These are phyloP conservation scores for Aureobasidium sp. DNA, from an alignment of 2,329 filamentous ascomycete genomes.

Conservation along the genomic window DNA sequence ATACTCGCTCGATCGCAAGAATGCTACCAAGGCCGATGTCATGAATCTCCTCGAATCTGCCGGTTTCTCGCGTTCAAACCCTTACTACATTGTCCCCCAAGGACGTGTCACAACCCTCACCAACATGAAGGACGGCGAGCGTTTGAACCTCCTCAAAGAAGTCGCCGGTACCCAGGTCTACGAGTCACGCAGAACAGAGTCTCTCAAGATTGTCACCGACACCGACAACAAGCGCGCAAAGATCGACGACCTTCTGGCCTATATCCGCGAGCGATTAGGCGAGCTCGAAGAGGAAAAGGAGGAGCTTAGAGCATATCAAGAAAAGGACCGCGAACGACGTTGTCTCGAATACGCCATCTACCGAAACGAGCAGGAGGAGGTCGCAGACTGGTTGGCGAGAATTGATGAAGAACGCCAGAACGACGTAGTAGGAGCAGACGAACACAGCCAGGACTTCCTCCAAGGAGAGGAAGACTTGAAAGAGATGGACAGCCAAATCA, in stretches of 20 bases:
- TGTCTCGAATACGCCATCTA: slow-evolving; percentile 94
- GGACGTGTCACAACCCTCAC: slow-evolving; percentile 91
- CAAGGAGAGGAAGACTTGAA: slow-evolving; percentile 72
- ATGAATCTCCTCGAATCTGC: slow-evolving; percentile 93
- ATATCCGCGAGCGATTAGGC: slow-evolving; percentile 79
- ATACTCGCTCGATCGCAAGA: slow-evolving; percentile 95
- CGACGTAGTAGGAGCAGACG: slow-evolving; percentile 76
- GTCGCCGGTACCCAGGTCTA: slow-evolving; percentile 98
- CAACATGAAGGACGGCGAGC: slow-evolving; percentile 96
- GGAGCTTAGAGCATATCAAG: slow-evolving; percentile 85
- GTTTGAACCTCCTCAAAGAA: slow-evolving; percentile 84
- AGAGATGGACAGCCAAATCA: slow-evolving; percentile 69
- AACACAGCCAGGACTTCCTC: slow-evolving; percentile 66
- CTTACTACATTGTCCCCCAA: slow-evolving; percentile 98
- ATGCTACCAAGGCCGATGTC: slow-evolving; percentile 87
- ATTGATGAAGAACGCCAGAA: slow-evolving; percentile 75
- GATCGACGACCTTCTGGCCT: slow-evolving; percentile 85
- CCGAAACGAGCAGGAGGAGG: slow-evolving; percentile 74
- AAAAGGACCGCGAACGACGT: slow-evolving; percentile 84
- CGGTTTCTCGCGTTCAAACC: slow-evolving; percentile 93
- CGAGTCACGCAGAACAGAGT: slow-evolving; percentile 83
- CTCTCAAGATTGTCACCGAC: slow-evolving; percentile 92
- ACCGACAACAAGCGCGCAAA: slow-evolving; percentile 91
- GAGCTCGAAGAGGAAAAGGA: slow-evolving; percentile 97
- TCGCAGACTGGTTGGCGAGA: slow-evolving; percentile 67